Percentiles rank a stretch among this genome's conserved stretches.
These are phyloP conservation scores for Platanus orientalis DNA, from an alignment of 164 flowering plant genomes.

Conservation along the genomic window DNA sequence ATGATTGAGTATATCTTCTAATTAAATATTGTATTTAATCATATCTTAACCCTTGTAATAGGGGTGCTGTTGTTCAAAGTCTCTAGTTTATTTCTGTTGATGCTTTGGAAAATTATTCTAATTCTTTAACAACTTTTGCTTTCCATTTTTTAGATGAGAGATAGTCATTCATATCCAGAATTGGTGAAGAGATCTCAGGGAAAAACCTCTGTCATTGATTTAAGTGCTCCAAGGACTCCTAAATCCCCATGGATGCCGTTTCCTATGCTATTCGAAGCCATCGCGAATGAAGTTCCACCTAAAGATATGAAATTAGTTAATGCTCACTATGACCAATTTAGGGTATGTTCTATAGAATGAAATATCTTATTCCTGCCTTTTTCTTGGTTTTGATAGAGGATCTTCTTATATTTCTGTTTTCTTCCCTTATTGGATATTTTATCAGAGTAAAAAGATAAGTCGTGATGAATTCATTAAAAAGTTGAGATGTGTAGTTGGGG, in stretches of 20 bases:
- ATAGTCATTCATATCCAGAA: conserved; percentile 10
- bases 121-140: neutral
- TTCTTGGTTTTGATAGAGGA: neutral
- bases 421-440: conserved; percentile 5
- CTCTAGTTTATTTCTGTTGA: neutral
- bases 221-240: conserved; percentile 40
- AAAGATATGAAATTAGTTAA: conserved; percentile 46
- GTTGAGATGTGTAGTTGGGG: conserved; percentile 75
- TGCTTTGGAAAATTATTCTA: neutral
- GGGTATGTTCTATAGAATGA: conserved; percentile 30
- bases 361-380: neutral
- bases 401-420: neutral
- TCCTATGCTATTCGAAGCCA: conserved; percentile 67
- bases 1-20: too few species aligned
- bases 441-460: conserved; percentile 47
- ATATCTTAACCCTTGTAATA: neutral
- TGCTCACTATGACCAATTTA: conserved; percentile 42
- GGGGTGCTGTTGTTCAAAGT: neutral
- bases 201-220: conserved; percentile 14
- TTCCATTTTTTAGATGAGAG: conserved; percentile 23
- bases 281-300: conserved; percentile 43
- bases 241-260: conserved; percentile 96
- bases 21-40: too few species aligned
- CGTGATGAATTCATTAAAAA: conserved; percentile 62
- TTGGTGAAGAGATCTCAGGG: conserved; percentile 16